These are phyloP conservation scores for Gossypium schwendimanii DNA, from an alignment of 441 rosid species.

Conservation along the genomic window DNA sequence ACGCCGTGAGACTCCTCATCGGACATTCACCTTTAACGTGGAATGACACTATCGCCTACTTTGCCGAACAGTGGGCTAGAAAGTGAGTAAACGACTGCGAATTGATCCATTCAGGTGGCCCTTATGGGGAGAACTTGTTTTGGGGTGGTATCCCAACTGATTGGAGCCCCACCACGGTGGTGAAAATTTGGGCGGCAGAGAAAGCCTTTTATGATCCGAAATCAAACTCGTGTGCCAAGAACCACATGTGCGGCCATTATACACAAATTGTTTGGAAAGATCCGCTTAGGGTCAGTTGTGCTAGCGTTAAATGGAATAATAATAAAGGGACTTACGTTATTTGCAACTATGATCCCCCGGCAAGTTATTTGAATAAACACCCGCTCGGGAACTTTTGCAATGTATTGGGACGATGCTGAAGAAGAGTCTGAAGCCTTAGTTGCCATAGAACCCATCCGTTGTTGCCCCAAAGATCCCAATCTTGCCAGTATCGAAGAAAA, in stretches of 20 bases:
- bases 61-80: conserved; percentile 35
- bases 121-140: conserved; percentile 48
- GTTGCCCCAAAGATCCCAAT: too few relatives aligned
- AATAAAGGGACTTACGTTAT: conserved; percentile 26
- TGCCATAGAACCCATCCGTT: too few relatives aligned
- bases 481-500: too few relatives aligned
- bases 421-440: too few relatives aligned
- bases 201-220: conserved; percentile 13
- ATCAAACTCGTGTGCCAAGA: conserved; percentile 25
- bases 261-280: conserved; percentile 52
- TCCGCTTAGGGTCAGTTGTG: conserved; percentile 39
- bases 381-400: conserved; percentile 28
- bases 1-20: conserved; percentile 24
- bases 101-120: conserved; percentile 37
- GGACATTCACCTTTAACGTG: conserved; percentile 34
- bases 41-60: conserved; percentile 34
- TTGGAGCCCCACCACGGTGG: conserved; percentile 42
- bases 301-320: conserved; percentile 20
- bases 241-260: conserved; percentile 46
- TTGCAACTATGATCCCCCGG: conserved; percentile 53
- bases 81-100: conserved; percentile 30
- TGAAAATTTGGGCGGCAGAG: conserved; percentile 39
- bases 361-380: conserved; percentile 33
- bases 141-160: conserved; percentile 28
- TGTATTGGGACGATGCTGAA: too few relatives aligned